Base-by-base conservation (phyloP, 139 green algal genomes). In the Asterochloris sp. region DNA sequence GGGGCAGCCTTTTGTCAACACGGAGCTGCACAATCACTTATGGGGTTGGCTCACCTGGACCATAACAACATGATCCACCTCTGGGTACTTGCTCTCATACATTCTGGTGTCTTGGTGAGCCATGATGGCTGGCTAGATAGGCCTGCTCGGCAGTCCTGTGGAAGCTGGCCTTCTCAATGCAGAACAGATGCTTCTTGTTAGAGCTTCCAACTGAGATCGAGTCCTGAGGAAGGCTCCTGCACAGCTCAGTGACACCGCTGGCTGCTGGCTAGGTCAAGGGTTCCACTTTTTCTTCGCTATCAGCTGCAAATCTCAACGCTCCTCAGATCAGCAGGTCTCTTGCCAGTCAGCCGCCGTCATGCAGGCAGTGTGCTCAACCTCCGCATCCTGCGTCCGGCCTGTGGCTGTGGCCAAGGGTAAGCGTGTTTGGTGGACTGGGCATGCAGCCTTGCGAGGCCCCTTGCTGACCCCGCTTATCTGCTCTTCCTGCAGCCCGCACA, bases 61-160 rank as follows among this genome's bases (percentile, higher is more conserved):
- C 94, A 99, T 99, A 17, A 99, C 97, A 27, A 98, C 94, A 66
- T 99, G 92, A 81, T 99, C 97, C 23, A 99, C 94, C 80, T 99
- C 97, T 62, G 97, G 97, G 78, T 93, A 99, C 80, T 95, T 94
- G 2, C 87, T 17, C 85, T 99, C 96, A 87, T 99, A 99, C 89
- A 99, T 98, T 23, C 97, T 93, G 12, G 82, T 69, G 38, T 85
- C 74, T 73, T 85, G 80, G 23, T 80, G 76, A 17, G 23, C 60
- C 54, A 54, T 54, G 38, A 54, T 54, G 38, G 38, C 38, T 54
- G 38, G 38, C 38, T 54, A 54, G 38, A 54, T 54, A 6, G 38
- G 38, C 38, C 38, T 54, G 38, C 38, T 10, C 38, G 38, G 38
- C 6, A 54, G 38, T 54, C 38, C 38, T 54, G 38, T 54, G 38